Evolutionary conservation across 768 basidiomycete species (phyloP).

Genomic region (Exidia glandulosa): DNA sequence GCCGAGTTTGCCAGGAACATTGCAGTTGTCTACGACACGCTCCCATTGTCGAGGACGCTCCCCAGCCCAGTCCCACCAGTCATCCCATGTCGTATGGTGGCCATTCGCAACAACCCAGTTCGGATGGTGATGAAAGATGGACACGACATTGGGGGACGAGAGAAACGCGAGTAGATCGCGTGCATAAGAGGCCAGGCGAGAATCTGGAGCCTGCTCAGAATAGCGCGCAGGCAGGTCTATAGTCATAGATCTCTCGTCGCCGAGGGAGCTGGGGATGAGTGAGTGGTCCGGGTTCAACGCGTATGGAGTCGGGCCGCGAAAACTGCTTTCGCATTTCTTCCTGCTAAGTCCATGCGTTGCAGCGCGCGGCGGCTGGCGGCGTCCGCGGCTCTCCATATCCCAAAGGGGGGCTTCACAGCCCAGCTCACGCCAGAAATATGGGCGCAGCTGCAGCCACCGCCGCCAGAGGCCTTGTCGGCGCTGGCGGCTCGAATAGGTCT

Average conservation of each 20-base stretch:
- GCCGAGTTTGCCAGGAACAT: slow-evolving; percentile 13
- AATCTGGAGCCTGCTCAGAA: neutral
- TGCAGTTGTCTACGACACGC: slow-evolving; percentile 12
- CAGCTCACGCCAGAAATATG: slow-evolving; percentile 38
- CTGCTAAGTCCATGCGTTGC: neutral
- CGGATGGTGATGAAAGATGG: slow-evolving; percentile 36
- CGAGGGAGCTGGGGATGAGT: no score
- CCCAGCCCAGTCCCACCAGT: slow-evolving; percentile 30
- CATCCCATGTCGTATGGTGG: slow-evolving; percentile 15
- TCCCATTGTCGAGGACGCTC: slow-evolving; percentile 12
- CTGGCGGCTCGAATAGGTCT: slow-evolving; percentile 72
- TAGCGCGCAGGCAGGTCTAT: neutral
- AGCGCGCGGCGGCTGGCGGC: neutral
- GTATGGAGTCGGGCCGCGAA: neutral
- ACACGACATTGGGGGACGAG: slow-evolving; percentile 13
- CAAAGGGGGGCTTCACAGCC: neutral
- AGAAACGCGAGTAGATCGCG: neutral
- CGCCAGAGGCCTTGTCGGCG: slow-evolving; percentile 57
- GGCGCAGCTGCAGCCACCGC: slow-evolving; percentile 62
- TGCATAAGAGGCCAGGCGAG: neutral
- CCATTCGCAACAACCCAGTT: slow-evolving; percentile 28
- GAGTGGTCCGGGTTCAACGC: no score
- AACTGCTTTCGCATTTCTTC: neutral
- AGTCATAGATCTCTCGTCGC: no score
- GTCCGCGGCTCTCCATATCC: neutral